Evolutionary conservation across 331 rosid species (phyloP).

Genomic region (Malus hybrid): DNA sequence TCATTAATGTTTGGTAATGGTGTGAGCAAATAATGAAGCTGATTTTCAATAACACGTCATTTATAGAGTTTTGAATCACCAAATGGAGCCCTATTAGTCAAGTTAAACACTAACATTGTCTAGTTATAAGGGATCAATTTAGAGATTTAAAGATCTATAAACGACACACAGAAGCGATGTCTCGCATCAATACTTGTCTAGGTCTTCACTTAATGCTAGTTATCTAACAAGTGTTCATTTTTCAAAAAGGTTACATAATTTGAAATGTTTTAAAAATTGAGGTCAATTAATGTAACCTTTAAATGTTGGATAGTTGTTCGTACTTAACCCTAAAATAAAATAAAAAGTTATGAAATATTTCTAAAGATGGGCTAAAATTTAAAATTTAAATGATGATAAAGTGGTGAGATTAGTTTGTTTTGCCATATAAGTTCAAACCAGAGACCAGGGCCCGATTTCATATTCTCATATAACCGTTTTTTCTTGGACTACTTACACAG

Average conservation of each 20-base stretch:
- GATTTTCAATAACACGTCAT: too few relatives aligned
- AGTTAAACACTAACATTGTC: neutral
- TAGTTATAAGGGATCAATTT: neutral
- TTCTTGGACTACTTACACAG: too few relatives aligned
- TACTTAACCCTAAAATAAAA: neutral
- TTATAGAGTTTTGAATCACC: neutral
- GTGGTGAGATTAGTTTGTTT: neutral
- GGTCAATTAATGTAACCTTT: neutral
- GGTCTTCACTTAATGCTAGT: too few relatives aligned
- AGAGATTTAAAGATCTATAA: neutral
- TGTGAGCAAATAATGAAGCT: neutral
- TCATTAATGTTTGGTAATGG: neutral
- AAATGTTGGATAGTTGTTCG: neutral
- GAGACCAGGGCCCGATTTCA: too few relatives aligned
- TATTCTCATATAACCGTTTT: too few relatives aligned
- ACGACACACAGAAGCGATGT: neutral
- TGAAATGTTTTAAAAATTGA: neutral
- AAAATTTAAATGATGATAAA: too few relatives aligned
- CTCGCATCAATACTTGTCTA: neutral
- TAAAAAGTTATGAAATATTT: too few relatives aligned
- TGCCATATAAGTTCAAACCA: too few relatives aligned
- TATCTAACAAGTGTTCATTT: neutral
- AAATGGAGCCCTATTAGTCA: neutral
- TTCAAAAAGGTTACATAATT: too few relatives aligned
- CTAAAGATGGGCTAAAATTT: neutral